phyloP scores from a whole-genome alignment of 1,139 yeast species.

The Scheffersomyces stambukii region DNA sequence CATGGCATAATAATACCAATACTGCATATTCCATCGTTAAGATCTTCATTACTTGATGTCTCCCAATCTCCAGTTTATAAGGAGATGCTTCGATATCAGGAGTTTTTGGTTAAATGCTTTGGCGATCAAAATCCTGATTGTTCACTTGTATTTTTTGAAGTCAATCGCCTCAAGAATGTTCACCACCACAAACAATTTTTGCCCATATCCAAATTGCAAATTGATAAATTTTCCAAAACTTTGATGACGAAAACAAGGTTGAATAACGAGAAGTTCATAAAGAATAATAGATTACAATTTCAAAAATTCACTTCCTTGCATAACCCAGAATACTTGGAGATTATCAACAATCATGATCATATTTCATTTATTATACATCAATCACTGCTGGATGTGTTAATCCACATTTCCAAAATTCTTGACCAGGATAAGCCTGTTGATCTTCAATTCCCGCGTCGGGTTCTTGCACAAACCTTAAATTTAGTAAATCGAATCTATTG shows the following conservation, averaged over 20 bases:
- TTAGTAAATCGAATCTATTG: constrained; percentile 63
- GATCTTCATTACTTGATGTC: too few species aligned
- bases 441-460: constrained; percentile 76
- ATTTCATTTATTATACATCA: constrained; percentile 34
- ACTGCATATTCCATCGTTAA: constrained; percentile 57
- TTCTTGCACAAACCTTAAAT: constrained; percentile 56
- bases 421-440: constrained; percentile 41
- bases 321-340: constrained; percentile 17
- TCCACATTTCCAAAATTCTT: constrained; percentile 23
- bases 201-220: constrained; percentile 47
- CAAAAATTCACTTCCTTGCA: constrained; percentile 21
- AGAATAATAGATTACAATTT: constrained; percentile 43
- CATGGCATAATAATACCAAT: constrained; percentile 85
- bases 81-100: constrained; percentile 37
- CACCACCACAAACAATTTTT: constrained; percentile 65
- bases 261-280: constrained; percentile 48
- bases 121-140: constrained; percentile 25
- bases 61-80: constrained; percentile 16
- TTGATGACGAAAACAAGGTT: constrained; percentile 35
- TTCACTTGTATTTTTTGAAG: constrained; percentile 57
- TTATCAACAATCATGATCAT: constrained; percentile 35
- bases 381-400: constrained; percentile 11
- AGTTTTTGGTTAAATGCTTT: constrained; percentile 45
- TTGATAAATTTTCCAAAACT: constrained; percentile 31
- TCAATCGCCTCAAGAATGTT: constrained; percentile 51